Evolutionary conservation across 1,139 yeast genomes (phyloP).

Genomic region (Nematodospora anomalae): DNA sequence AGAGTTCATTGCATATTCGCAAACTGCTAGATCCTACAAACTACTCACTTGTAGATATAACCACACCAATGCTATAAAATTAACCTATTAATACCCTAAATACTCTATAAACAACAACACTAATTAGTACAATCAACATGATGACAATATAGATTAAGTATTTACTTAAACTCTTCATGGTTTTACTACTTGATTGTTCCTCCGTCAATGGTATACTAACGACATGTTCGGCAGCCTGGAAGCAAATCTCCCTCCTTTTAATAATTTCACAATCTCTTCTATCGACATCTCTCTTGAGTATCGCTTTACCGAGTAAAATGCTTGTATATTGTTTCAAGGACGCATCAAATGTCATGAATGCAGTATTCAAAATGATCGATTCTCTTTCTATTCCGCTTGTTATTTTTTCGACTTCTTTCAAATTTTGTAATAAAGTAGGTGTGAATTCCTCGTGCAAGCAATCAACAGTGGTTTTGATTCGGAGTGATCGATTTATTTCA

Average conservation of each 20-base stretch:
- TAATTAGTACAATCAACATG: constrained; percentile 21
- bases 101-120: constrained; percentile 27
- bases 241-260: constrained; percentile 40
- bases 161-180: constrained; percentile 22
- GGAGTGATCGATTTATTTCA: constrained; percentile 26
- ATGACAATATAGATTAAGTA: constrained; percentile 24
- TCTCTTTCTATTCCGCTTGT: constrained; percentile 42
- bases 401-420: constrained; percentile 37
- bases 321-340: constrained; percentile 40
- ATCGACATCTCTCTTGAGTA: constrained; percentile 37
- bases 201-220: constrained; percentile 45
- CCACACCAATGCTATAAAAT: not conserved
- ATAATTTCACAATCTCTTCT: constrained; percentile 35
- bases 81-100: constrained; percentile 16
- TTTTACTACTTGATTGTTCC: constrained; percentile 21
- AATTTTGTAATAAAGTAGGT: constrained; percentile 27
- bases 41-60: no score
- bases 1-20: no score
- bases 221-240: constrained; percentile 45
- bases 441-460: constrained; percentile 14
- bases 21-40: no score
- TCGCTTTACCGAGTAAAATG: constrained; percentile 43
- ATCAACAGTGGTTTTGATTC: constrained; percentile 26
- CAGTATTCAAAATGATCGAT: constrained; percentile 27
- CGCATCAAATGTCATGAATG: constrained; percentile 35